These are phyloP conservation scores for Suhomyces bokatorum DNA, from an alignment of 1,139 yeast species.

Conservation along the genomic window DNA sequence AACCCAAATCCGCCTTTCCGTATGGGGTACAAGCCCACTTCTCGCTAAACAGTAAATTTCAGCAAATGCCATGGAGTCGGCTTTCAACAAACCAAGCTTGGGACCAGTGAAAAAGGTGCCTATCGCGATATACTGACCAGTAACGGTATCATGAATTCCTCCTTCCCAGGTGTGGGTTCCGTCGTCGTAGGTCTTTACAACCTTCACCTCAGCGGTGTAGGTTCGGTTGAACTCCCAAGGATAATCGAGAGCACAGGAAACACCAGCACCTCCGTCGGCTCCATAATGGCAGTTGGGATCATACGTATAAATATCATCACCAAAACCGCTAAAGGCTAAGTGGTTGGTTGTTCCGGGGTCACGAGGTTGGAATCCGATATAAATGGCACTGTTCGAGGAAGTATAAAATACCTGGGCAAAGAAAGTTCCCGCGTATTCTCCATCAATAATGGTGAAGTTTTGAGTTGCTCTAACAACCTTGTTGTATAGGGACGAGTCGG, in stretches of 20 bases:
- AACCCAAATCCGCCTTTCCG: background rate
- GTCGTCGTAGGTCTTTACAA: background rate
- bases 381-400: background rate
- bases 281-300: background rate
- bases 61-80: background rate
- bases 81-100: background rate
- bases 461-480: no score
- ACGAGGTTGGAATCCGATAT: background rate
- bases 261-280: background rate
- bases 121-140: background rate
- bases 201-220: background rate
- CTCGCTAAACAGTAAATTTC: background rate
- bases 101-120: conserved; percentile 2
- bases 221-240: background rate
- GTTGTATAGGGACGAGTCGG: no score
- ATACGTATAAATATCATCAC: background rate
- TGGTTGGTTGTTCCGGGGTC: background rate
- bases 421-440: no score
- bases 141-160: conserved; percentile 1
- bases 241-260: background rate
- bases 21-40: background rate
- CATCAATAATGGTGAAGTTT: no score
- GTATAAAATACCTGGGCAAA: no score
- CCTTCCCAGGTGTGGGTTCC: conserved; percentile 8
- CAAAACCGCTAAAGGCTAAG: background rate